Percentiles rank a stretch among this genome's conserved stretches.
Evolutionary conservation across 345 rosid species (phyloP).

Genomic region (Melaleuca quinquenervia): DNA sequence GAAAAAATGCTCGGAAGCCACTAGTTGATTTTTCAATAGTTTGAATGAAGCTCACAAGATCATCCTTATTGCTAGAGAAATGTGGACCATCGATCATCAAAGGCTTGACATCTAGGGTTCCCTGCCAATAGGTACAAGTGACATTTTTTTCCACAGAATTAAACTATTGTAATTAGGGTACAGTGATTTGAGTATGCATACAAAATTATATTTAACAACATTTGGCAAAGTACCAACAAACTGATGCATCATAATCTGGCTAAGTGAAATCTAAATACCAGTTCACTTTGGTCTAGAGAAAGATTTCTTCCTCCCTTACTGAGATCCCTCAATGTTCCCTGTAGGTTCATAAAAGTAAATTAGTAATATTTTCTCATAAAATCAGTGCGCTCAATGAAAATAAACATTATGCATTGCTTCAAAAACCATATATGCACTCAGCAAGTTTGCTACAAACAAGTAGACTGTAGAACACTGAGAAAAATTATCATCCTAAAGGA

Average conservation of each 20-base stretch:
- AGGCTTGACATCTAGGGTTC: constrained; percentile 44
- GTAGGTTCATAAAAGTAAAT: background rate
- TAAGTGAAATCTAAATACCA: constrained; percentile 19
- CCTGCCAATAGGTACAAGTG: constrained; percentile 17
- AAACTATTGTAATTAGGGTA: background rate
- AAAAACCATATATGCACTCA: background rate
- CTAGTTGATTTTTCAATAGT: background rate
- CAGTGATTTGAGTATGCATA: background rate
- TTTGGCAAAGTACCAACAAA: background rate
- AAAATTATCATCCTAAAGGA: background rate
- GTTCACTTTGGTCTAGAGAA: constrained; percentile 34
- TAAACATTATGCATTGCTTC: background rate
- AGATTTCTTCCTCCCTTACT: constrained; percentile 52
- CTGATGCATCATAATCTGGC: background rate
- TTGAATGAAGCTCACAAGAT: constrained; percentile 21
- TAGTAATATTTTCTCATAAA: background rate
- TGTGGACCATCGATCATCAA: constrained; percentile 16
- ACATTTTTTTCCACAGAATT: background rate
- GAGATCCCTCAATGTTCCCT: constrained; percentile 70
- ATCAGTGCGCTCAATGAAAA: background rate
- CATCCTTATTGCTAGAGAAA: constrained; percentile 19
- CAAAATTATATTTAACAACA: background rate
- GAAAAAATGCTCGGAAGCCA: background rate
- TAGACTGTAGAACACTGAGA: background rate
- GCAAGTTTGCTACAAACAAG: background rate